phyloP scores from a whole-genome alignment of 345 rosid genomes.

The Chamaenerion angustifolium region DNA sequence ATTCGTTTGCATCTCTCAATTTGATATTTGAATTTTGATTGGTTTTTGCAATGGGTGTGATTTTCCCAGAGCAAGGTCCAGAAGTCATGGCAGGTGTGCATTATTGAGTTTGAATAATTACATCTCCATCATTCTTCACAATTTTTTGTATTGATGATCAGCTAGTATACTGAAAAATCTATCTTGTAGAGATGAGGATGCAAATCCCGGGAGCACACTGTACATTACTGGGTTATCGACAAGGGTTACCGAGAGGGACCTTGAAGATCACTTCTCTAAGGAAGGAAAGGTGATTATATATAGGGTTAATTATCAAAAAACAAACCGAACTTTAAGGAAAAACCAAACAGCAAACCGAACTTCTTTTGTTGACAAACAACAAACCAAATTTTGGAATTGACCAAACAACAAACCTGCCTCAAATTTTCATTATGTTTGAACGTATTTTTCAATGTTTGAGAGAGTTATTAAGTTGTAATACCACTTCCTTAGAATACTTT shows the following conservation, averaged over 20 bases:
- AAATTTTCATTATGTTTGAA: no score
- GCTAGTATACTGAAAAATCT: not conserved
- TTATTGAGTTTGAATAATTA: not conserved
- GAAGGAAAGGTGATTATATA: slow-evolving; percentile 73
- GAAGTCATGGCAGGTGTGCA: slow-evolving; percentile 72
- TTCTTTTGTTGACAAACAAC: no score
- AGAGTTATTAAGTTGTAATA: no score
- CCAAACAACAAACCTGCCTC: no score
- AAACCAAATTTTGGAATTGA: no score
- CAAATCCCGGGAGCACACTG: slow-evolving; percentile 70
- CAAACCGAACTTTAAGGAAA: no score
- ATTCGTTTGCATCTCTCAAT: not conserved
- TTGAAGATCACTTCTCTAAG: slow-evolving; percentile 86
- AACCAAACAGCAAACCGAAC: no score
- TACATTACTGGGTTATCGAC: slow-evolving; percentile 94
- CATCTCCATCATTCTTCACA: no score
- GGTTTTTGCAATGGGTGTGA: slow-evolving; percentile 9
- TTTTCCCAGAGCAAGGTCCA: slow-evolving; percentile 51
- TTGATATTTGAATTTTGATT: slow-evolving; percentile 2
- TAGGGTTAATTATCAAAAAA: no score
- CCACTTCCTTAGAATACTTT: no score
- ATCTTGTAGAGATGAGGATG: slow-evolving; percentile 24
- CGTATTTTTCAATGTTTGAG: no score
- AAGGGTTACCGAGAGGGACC: slow-evolving; percentile 78
- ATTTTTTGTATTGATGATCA: no score